Conservation (phyloP, 441 rosid species). For the Pelargonium citronellum region DNA sequence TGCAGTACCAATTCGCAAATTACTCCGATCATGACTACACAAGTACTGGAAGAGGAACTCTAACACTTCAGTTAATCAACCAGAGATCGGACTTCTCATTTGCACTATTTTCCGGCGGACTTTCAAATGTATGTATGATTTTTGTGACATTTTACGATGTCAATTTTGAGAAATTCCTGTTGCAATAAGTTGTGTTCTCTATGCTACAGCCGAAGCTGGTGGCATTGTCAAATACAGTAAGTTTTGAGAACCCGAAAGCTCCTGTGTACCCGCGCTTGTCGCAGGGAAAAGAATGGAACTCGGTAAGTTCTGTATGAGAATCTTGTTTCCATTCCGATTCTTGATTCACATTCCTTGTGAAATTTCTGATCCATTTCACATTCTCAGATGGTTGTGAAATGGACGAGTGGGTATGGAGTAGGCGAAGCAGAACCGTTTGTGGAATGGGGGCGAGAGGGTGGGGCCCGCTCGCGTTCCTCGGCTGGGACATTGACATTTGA, state of each 20-base stretch:
- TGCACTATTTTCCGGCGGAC: slow-evolving; percentile 3
- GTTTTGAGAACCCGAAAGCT: slow-evolving; percentile 1
- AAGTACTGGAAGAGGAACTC: slow-evolving; percentile 9
- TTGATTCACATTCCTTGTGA: too few species aligned
- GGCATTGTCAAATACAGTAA: background rate
- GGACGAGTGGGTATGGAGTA: slow-evolving; percentile 84
- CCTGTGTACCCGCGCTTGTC: slow-evolving; percentile 3
- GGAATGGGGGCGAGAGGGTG: slow-evolving; percentile 62
- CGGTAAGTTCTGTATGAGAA: background rate
- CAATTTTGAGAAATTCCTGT: slow-evolving; percentile 2
- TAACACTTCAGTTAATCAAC: background rate
- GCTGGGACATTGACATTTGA: slow-evolving; percentile 35
- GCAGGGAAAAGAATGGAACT: slow-evolving; percentile 6
- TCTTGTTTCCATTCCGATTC: too few species aligned
- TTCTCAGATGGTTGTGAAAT: slow-evolving; percentile 76
- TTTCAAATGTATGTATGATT: background rate
- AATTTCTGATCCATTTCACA: too few species aligned
- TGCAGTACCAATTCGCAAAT: slow-evolving; percentile 77
- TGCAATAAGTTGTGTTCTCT: slow-evolving; percentile 9
- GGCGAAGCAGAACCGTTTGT: slow-evolving; percentile 63
- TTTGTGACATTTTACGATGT: too few species aligned
- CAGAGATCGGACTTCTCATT: slow-evolving; percentile 7
- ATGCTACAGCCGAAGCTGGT: slow-evolving; percentile 5
- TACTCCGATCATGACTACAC: slow-evolving; percentile 48
- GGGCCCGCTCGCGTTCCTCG: slow-evolving; percentile 42